These are phyloP conservation scores for Rhodotorula sp. DNA, from an alignment of 1,284 basidiomycete genomes.

Conservation along the genomic window DNA sequence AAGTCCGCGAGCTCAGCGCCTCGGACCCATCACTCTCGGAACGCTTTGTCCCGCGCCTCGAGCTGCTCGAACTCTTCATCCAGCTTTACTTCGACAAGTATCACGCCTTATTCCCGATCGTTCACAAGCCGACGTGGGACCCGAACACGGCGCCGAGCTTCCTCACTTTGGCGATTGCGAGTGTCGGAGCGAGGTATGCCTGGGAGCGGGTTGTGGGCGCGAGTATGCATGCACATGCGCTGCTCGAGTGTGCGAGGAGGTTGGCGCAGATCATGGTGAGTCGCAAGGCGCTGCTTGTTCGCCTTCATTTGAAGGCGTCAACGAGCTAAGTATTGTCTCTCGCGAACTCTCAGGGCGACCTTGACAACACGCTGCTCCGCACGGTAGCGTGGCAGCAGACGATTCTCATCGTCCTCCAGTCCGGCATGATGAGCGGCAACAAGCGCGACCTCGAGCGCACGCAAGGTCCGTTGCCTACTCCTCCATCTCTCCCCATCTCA, in stretches of 20 bases:
- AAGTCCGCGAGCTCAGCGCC: constrained; percentile 25
- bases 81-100: constrained; percentile 38
- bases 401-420: constrained; percentile 27
- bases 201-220: constrained; percentile 33
- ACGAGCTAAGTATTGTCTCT: not conserved
- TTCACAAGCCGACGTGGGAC: constrained; percentile 40
- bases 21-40: constrained; percentile 26
- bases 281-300: not conserved
- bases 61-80: constrained; percentile 39
- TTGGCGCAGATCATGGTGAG: constrained; percentile 35
- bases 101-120: constrained; percentile 29
- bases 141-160: constrained; percentile 38
- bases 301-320: not conserved
- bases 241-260: constrained; percentile 31
- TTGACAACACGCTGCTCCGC: constrained; percentile 35
- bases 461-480: constrained; percentile 16
- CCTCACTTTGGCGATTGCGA: constrained; percentile 35
- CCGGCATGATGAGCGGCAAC: constrained; percentile 37
- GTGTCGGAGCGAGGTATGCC: constrained; percentile 37
- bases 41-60: constrained; percentile 34
- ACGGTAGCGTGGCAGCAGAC: constrained; percentile 40
- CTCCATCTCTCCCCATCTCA: not conserved
- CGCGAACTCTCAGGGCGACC: constrained; percentile 10
- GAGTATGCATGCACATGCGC: constrained; percentile 37
- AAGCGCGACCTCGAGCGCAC: constrained; percentile 40